phyloP scores from a whole-genome alignment of 208 protist genomes.

The Wallacemonas sp. region DNA sequence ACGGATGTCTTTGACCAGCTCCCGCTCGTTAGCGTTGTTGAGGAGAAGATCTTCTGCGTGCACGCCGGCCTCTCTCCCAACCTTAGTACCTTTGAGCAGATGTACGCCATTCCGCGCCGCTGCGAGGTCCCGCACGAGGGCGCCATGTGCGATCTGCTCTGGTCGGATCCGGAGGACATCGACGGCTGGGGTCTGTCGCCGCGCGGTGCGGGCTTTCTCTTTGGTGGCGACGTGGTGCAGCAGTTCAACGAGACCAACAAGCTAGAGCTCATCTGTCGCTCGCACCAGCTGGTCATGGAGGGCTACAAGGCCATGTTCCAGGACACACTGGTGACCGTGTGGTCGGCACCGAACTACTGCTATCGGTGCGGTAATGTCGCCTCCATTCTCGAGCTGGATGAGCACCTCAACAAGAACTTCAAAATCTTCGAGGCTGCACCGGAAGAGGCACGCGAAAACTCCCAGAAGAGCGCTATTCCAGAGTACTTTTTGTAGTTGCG shows the following conservation, averaged over 20 bases:
- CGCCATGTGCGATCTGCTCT: conserved; percentile 98
- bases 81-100: conserved; percentile 96
- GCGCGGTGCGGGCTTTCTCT: conserved; percentile 99
- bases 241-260: conserved; percentile 95
- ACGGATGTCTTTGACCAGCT: conserved; percentile 99
- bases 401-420: conserved; percentile 97
- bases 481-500: conserved; percentile 75
- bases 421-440: conserved; percentile 99
- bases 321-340: conserved; percentile 95
- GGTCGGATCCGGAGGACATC: conserved; percentile 97
- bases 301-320: conserved; percentile 95
- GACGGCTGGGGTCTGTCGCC: conserved; percentile 97
- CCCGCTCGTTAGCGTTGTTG: conserved; percentile 97
- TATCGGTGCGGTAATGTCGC: conserved; percentile 98
- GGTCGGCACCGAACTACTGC: conserved; percentile 97
- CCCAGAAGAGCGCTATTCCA: conserved; percentile 64
- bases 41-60: conserved; percentile 98
- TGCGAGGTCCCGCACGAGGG: conserved; percentile 98
- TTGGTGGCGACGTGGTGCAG: conserved; percentile 97
- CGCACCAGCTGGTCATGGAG: conserved; percentile 97
- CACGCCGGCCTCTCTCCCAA: conserved; percentile 99
- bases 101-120: conserved; percentile 95
- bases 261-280: conserved; percentile 93
- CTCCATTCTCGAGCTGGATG: conserved; percentile 98
- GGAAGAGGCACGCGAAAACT: conserved; percentile 84